Evolutionary conservation across 2,329 filamentous ascomycete genomes (phyloP), one percentile per base, ranked within the genome.

Genomic region (Claviceps sp.): DNA sequence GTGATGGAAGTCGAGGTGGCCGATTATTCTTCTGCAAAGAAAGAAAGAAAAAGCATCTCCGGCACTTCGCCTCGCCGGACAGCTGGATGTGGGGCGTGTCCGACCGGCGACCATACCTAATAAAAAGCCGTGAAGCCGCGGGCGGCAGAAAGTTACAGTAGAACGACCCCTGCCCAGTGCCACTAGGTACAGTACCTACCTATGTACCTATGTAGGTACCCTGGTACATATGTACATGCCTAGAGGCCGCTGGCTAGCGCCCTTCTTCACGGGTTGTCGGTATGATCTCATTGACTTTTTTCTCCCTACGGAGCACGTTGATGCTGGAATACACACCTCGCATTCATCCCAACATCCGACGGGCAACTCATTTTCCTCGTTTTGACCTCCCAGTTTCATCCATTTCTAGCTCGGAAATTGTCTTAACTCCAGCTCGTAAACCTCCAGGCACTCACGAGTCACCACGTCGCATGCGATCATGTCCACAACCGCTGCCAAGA

Each of bases 401-500:
- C 20, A 26, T 34, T 4, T 34, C 29, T 9, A 34, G 29, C 29
- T 34, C 29, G 9, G 8, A 34, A 34, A 11, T 11, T 34, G 29
- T 9, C 8, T 14, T 16, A 22, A 34, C 34, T 11, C 22, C 34
- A 23, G 45, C 45, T 23, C 34, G 45, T 5, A 17, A 38, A 47
- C 42, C 13, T 17, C 11, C 7, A 47, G 17, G 13, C 14, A 22
- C 45, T 29, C 44, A n/a, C n/a, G n/a, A n/a, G n/a, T n/a, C n/a
- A 17, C 40, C n/a, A 17, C 36, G 7, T 26, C 34, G 14, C 20
- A 14, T 22, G n/a, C 51, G 17, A 34, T 64, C 68, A 79, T 80
- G 68, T 70, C 76, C 50, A 73, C 77, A 57, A 75, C 77, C 57
- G 45, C 50, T 34, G 17, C 29, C 13, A 95, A 89, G 71, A 85